Evolutionary conservation across 352 stramenopile genomes (phyloP), one percentile per base, ranked within the genome.

Genomic region (Phytophthora litchii): DNA sequence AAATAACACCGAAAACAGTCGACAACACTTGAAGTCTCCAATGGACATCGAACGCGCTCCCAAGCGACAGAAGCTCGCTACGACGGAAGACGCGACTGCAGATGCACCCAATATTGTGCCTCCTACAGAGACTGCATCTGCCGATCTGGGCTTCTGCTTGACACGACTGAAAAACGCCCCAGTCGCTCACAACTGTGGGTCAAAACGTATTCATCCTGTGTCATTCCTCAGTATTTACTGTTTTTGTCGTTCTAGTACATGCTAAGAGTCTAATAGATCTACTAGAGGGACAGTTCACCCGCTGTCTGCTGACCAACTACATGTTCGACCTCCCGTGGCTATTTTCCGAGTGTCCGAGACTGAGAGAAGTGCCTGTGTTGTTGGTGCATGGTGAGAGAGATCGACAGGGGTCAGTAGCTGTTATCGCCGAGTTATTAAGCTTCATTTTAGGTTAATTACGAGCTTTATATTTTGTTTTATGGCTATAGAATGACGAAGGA

Each of bases 291-390:
- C 66, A 83, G 14, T 94, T 87, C 49, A 67, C 68, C 9, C 66
- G 60, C 10, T 87, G 74, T 23, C 56, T 94, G n/a, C 54, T 94
- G 32, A 91, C 80, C 47, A 94, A 89, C 62, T 94, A 94, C 71
- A 91, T 89, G 72, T 86, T 73, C 57, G 83, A 94, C 60, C 54
- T 93, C 14, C 52, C 65, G 27, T 94, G 86, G 86, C 78, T 94
- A 1, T 83, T 94, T 21, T 21, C 55, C 0, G 65, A 88, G 56
- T 91, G 79, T 53, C 69, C 82, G 5, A 72, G 78, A 20, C 72
- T 94, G 4, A 44, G 54, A 14, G 59, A 85, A 14, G 76, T 91
- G 7, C 82, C 86, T 0, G 72, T 94, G n/a, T 14, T 92, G n/a
- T 70, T 94, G 4, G 81, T 91, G 10, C 83, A 94, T 51, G 86